Percentiles rank a stretch among this genome's conserved stretches.
Evolutionary conservation across 345 rosid genomes (phyloP).

Genomic region (Heritiera fomes): DNA sequence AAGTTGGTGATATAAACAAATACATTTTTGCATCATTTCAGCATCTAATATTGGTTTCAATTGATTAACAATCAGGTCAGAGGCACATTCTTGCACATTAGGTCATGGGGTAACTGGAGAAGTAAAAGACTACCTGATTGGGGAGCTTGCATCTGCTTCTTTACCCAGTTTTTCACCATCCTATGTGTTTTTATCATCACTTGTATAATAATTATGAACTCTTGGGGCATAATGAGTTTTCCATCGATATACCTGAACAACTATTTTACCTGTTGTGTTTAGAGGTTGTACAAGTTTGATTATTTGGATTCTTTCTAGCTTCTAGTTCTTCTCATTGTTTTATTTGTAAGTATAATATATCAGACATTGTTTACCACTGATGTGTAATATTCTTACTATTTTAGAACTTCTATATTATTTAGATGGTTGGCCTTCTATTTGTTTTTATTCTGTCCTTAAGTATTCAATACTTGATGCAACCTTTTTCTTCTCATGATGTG

Average conservation of each 20-base stretch:
- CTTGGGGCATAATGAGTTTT: background rate
- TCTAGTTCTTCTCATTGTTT: background rate
- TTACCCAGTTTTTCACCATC: constrained; percentile 1
- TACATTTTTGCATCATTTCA: background rate
- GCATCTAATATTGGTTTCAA: background rate
- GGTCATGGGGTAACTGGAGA: background rate
- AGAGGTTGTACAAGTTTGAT: constrained; percentile 5
- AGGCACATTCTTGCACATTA: background rate
- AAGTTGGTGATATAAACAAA: background rate
- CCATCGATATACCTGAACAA: background rate
- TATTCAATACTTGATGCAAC: background rate
- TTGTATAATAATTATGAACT: background rate
- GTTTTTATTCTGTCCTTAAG: background rate
- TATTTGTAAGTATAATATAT: background rate
- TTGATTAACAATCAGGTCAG: background rate
- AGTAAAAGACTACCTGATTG: background rate
- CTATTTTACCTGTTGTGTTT: background rate
- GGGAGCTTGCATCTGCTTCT: background rate
- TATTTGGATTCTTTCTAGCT: background rate
- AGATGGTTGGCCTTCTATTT: constrained; percentile 14
- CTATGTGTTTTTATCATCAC: background rate
- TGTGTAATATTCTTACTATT: background rate
- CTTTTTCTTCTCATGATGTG: constrained; percentile 15
- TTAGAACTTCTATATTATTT: constrained; percentile 1
- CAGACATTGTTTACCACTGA: background rate